Evolutionary conservation across 2,329 filamentous ascomycete species (phyloP), one percentile per base, ranked within the genome.

Genomic region (Fusarium sp.): DNA sequence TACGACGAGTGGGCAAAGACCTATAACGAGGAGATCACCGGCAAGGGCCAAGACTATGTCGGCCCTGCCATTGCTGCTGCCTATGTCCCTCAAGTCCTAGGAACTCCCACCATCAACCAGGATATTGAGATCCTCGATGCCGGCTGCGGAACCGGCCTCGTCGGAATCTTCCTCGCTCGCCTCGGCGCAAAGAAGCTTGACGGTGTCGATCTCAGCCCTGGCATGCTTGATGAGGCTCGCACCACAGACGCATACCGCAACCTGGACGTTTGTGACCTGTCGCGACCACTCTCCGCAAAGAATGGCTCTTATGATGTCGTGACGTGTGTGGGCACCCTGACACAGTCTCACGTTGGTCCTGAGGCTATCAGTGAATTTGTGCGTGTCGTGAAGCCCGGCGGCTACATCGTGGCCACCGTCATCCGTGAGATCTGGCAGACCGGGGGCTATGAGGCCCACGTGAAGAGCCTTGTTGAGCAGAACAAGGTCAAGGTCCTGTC

Each of bases 121-220:
- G 61, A 68, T 21, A 35, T 74, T 31, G 62, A 70, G 60, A 82
- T 88, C 57, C 80, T 86, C 0, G 86, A 88, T 61, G 85, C 85
- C 23, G 86, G 86, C n/a, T 87, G 85, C 59, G 86, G 86, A 6
- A 88, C 85, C 1, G 86, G 86, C 1, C 80, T 86, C 11, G 85
- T 86, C 13, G 86, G 84, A 6, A 74, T 80, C 21, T 82, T 81
- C 26, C 80, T 88, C 6, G 78, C 80, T 23, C 75, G 80, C 37
- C 72, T 79, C 31, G 82, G 83, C 5, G 81, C 81, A 6, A 78
- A 78, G 37, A 76, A 78, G n/a, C 80, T 88, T 41, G 83, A 87
- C 50, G 86, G 86, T 26, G 74, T 86, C 26, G 86, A 88, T 66
- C 76, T 87, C 18, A 85, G 82, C 50, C 79, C 81, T 3, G 82